Evolutionary conservation across 1,139 yeast genomes (phyloP).

Genomic region (Geotrichum reessii): DNA sequence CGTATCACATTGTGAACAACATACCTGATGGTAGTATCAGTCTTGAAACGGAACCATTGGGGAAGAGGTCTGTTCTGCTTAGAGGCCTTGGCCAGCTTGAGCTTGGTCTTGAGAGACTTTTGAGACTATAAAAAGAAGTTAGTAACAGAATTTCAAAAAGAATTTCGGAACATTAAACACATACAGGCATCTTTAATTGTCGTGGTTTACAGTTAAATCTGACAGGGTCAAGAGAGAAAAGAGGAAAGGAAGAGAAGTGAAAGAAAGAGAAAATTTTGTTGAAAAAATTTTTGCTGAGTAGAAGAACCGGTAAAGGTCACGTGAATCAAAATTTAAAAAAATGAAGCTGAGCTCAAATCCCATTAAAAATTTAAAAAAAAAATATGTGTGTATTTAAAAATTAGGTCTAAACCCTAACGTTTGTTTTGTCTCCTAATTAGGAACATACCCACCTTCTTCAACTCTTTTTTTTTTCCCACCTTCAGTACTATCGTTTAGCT

Average conservation of each 20-base stretch:
- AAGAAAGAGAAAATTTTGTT: background rate
- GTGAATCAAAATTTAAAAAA: background rate
- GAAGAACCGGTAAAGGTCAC: background rate
- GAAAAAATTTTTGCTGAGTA: background rate
- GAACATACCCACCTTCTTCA: background rate
- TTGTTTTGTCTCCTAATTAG: background rate
- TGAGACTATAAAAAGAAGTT: constrained; percentile 49
- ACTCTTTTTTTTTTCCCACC: constrained; percentile 1
- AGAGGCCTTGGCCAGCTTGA: constrained; percentile 98
- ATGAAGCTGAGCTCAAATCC: too few species aligned
- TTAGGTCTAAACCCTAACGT: constrained; percentile 14
- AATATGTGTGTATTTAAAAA: too few species aligned
- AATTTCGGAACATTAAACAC: background rate
- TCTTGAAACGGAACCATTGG: constrained; percentile 99
- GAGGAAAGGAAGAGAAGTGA: constrained; percentile 1
- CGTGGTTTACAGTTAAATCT: constrained; percentile 10
- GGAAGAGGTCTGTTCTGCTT: constrained; percentile 99
- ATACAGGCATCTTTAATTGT: constrained; percentile 18
- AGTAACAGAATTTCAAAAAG: background rate
- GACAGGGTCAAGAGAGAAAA: constrained; percentile 11
- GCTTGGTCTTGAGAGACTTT: constrained; percentile 97
- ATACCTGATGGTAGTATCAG: constrained; percentile 85
- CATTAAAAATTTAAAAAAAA: too few species aligned
- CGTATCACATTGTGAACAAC: constrained; percentile 10
- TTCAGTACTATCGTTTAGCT: background rate